Evolutionary conservation across 495 filamentous ascomycete species (phyloP).

Genomic region (Podospora appendiculata): DNA sequence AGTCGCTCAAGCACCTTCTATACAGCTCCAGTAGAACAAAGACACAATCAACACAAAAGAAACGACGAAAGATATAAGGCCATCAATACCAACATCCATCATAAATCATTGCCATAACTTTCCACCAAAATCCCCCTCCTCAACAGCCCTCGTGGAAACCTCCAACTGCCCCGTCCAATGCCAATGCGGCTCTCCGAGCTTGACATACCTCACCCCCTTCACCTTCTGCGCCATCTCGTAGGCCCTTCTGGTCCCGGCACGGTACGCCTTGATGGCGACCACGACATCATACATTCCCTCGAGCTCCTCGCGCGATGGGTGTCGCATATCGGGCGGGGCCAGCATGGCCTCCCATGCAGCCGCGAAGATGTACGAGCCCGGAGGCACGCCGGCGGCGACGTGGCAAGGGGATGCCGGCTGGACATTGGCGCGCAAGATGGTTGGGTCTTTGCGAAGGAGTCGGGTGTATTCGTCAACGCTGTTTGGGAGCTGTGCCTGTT

Average conservation of each 20-base stretch:
- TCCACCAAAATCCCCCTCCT: neutral
- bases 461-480: slow-evolving; percentile 33
- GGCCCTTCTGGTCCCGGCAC: neutral
- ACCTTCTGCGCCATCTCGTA: neutral
- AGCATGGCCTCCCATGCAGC: slow-evolving; percentile 35
- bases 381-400: slow-evolving; percentile 32
- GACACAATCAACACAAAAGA: no score
- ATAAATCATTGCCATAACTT: neutral
- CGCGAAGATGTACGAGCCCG: slow-evolving; percentile 24
- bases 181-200: slow-evolving; percentile 16
- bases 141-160: slow-evolving; percentile 7
- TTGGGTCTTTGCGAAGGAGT: slow-evolving; percentile 14
- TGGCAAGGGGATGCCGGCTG: slow-evolving; percentile 33
- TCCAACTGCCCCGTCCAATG: slow-evolving; percentile 20
- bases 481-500: neutral
- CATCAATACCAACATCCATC: no score
- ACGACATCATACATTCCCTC: no score
- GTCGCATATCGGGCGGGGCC: no score
- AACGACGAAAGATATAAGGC: no score
- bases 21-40: no score
- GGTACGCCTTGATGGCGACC: neutral
- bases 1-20: no score
- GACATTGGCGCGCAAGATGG: slow-evolving; percentile 15
- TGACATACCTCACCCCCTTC: neutral
- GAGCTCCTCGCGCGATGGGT: no score